These are phyloP conservation scores for Morella rubra DNA, from an alignment of 306 rosid genomes.

Conservation along the genomic window DNA sequence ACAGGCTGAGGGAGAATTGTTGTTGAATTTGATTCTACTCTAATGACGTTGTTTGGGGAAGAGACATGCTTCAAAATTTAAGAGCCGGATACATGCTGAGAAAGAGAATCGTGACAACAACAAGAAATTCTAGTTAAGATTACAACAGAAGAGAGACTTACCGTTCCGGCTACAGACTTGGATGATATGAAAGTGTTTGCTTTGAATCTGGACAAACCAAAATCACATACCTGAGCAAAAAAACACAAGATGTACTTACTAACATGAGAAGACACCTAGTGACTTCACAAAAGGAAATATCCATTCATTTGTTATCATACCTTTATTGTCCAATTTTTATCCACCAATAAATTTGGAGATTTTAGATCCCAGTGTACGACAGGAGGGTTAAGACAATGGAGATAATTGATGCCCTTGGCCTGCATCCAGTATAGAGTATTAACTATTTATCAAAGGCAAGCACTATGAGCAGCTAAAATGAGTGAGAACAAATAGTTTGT, in stretches of 20 bases:
- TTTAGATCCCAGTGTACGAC: conserved; percentile 97
- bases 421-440: conserved; percentile 32
- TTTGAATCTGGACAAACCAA: conserved; percentile 97
- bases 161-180: conserved; percentile 97
- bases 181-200: conserved; percentile 89
- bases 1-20: not conserved
- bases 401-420: conserved; percentile 99
- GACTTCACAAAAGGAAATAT: conserved; percentile 12
- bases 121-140: not conserved
- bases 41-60: not conserved
- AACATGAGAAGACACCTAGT: conserved; percentile 1
- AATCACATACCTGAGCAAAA: conserved; percentile 72
- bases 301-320: conserved; percentile 35
- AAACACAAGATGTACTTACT: conserved; percentile 24
- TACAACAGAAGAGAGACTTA: conserved; percentile 38
- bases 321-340: conserved; percentile 95
- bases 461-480: conserved; percentile 2
- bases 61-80: not conserved
- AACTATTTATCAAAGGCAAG: conserved; percentile 10
- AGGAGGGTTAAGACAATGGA: conserved; percentile 89
- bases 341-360: conserved; percentile 93
- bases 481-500: conserved; percentile 23
- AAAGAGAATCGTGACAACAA: not conserved
- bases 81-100: not conserved
- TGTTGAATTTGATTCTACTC: not conserved